Percentiles rank a stretch among this genome's conserved stretches.
These are phyloP conservation scores for Candida nemodendra DNA, from an alignment of 805 yeast species.

Conservation along the genomic window DNA sequence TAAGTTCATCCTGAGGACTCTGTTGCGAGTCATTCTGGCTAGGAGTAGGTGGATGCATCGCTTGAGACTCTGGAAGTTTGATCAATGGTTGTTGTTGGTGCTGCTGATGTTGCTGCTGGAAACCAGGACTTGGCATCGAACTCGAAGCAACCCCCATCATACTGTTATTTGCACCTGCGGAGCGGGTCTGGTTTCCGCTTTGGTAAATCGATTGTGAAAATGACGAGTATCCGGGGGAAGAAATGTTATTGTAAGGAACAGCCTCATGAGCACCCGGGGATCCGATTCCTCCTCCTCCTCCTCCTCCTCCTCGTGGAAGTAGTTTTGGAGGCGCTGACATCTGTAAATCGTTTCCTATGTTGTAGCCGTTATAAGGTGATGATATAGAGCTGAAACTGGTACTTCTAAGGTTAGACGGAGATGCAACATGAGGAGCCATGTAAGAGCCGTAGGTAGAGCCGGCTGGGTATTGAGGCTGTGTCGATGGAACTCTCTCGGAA, in stretches of 20 bases:
- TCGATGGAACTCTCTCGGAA: constrained; percentile 19
- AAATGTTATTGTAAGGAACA: constrained; percentile 5
- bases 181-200: not conserved
- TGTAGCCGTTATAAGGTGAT: constrained; percentile 1
- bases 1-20: not conserved
- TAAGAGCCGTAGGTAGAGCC: not conserved
- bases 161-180: not conserved
- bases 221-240: constrained; percentile 21
- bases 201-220: not conserved
- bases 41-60: not conserved
- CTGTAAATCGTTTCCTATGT: constrained; percentile 8
- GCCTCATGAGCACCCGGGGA: constrained; percentile 10
- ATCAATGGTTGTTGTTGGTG: too few relatives aligned
- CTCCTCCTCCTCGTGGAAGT: constrained; percentile 2
- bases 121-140: not conserved
- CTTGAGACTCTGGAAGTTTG: not conserved
- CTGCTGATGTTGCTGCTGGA: too few relatives aligned
- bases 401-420: constrained; percentile 1
- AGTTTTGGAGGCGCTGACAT: constrained; percentile 7
- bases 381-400: constrained; percentile 6
- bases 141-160: not conserved
- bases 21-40: constrained; percentile 2
- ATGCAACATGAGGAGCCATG: constrained; percentile 1
- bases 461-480: constrained; percentile 4
- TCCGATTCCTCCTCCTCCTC: too few relatives aligned